Conservation (phyloP, 257 asterid genomes). For the Solanum commersonii region DNA sequence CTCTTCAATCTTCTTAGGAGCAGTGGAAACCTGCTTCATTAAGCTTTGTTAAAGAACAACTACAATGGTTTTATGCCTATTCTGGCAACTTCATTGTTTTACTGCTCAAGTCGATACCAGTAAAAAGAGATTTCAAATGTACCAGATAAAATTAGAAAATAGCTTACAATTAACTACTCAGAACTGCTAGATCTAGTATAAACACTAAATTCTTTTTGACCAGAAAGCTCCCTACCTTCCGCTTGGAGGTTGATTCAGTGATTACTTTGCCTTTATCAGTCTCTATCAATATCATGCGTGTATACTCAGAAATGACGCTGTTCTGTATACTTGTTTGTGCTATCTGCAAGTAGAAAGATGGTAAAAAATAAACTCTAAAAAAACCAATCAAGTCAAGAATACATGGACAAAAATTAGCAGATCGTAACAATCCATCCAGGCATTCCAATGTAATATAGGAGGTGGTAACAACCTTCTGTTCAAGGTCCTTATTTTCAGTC, state of each 20-base stretch:
- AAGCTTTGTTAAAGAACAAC: background rate
- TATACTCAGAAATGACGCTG: slow-evolving; percentile 54
- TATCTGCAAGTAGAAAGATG: slow-evolving; percentile 33
- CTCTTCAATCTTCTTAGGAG: slow-evolving; percentile 32
- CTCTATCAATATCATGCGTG: slow-evolving; percentile 55
- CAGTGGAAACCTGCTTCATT: slow-evolving; percentile 24
- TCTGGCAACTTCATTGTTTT: background rate
- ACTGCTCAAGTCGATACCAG: background rate
- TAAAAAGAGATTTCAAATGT: background rate
- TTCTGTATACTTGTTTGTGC: slow-evolving; percentile 54
- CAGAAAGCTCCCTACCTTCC: background rate
- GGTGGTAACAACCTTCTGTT: slow-evolving; percentile 45
- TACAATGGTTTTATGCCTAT: background rate
- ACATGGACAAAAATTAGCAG: background rate
- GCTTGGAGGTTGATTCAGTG: slow-evolving; percentile 11
- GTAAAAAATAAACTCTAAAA: background rate
- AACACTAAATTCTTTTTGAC: background rate
- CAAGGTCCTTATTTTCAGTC: slow-evolving; percentile 54
- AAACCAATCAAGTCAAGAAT: background rate
- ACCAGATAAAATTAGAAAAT: background rate
- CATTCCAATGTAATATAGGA: background rate
- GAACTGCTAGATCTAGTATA: background rate
- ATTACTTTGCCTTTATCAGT: slow-evolving; percentile 24
- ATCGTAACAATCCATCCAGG: background rate
- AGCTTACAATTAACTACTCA: background rate